phyloP scores from a whole-genome alignment of 352 stramenopile species.

The Blastocystis sp. region DNA sequence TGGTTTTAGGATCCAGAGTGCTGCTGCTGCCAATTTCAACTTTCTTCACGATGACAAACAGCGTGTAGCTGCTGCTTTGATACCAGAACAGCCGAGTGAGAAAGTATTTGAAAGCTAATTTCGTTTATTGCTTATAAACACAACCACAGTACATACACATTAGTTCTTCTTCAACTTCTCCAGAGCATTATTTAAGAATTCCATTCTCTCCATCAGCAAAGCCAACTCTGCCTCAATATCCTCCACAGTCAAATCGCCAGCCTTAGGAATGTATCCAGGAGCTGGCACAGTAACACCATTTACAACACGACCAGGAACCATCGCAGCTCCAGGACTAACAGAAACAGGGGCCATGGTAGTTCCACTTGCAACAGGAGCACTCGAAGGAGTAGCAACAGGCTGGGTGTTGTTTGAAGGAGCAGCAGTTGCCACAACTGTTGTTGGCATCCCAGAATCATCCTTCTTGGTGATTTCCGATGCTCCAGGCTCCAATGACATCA shows the following conservation, averaged over 20 bases:
- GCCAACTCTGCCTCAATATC: conserved; percentile 54
- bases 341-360: not conserved
- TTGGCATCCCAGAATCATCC: not conserved
- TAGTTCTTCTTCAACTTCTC: conserved; percentile 49
- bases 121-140: conserved; percentile 38
- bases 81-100: conserved; percentile 11
- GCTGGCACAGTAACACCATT: conserved; percentile 27
- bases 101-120: conserved; percentile 41
- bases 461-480: conserved; percentile 32
- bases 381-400: not conserved
- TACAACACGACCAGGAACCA: not conserved
- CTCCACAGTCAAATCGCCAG: conserved; percentile 37
- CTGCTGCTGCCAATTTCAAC: conserved; percentile 54
- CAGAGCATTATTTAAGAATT: conserved; percentile 56
- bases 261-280: conserved; percentile 57
- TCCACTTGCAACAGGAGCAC: not conserved
- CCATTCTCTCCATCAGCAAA: conserved; percentile 47
- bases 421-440: not conserved
- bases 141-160: not conserved
- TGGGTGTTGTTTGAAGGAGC: not conserved
- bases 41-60: conserved; percentile 56
- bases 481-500: conserved; percentile 55
- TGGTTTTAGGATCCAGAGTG: not conserved
- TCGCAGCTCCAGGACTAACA: not conserved
- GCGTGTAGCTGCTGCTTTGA: conserved; percentile 17